Base-by-base conservation (phyloP, 805 yeast species). In the Sungouiella thailandica region DNA sequence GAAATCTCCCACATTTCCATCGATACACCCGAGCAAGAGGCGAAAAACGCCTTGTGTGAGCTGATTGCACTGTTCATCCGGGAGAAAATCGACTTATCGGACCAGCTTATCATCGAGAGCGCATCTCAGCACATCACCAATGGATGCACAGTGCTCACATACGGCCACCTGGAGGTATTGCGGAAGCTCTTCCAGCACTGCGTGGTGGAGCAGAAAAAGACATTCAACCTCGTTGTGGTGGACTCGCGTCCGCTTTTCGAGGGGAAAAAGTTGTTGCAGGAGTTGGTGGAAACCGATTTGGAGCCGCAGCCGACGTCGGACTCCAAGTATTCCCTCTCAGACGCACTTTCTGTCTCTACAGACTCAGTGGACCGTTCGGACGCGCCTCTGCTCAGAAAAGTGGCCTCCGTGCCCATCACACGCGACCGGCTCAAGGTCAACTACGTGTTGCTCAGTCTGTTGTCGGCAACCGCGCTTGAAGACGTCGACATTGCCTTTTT, bases 201-300 rank as follows among this genome's bases (percentile, higher is more conserved):
- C 53, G 68, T 65, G 5, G 66, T 67, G 13, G 68, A 73, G 35
- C 78, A 80, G 36, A 72, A 73, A 40, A 83, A 80, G 48, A 57
- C 60, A 27, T 87, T 93, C 60, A 77, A 79, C 39, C 84, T 93
- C 37, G 78, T 88, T 31, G 81, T 90, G 17, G 90, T 89, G 34
- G 98, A 93, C 60, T 83, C 96, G 6, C 78, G 94, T 51, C 98
- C 98, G 7, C 68, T 93, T 36, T 90, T 86, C 50, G 98, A 93
- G 62, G 98, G 98, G 35, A 83, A 83, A 51, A 76, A 72, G 43
- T 66, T 88, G 51, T 84, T 90, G 6, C 70, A 72, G 32, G 69
- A 71, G 28, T 70, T 93, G 41, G 74, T 83, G 6, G 60, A 68
- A 5, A 54, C 65, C 2, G 65, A 65, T 15, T 31, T 44, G 12